Evolutionary conservation across 495 filamentous ascomycete genomes (phyloP).

Genomic region (Cercophora sp.): DNA sequence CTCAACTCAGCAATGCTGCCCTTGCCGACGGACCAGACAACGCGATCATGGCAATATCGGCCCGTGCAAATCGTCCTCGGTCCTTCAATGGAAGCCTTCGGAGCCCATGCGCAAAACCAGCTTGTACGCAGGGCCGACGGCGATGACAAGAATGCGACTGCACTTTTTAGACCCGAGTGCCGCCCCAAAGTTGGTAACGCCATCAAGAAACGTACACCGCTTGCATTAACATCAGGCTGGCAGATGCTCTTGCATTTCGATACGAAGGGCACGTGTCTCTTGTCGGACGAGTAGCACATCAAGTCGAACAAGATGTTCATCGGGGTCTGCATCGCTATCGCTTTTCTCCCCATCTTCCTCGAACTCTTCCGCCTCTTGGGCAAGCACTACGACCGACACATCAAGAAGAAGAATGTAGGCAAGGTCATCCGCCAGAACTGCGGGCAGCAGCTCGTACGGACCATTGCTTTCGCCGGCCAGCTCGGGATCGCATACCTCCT

Average conservation of each 20-base stretch:
- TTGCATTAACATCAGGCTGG: no score
- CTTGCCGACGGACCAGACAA: no score
- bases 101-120: no score
- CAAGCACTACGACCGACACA: slow-evolving; percentile 52
- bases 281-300: slow-evolving; percentile 60
- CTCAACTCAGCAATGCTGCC: no score
- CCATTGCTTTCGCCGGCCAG: slow-evolving; percentile 56
- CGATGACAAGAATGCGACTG: no score
- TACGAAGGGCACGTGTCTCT: slow-evolving; percentile 64
- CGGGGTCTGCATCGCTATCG: slow-evolving; percentile 61
- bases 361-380: slow-evolving; percentile 55
- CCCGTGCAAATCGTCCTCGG: no score
- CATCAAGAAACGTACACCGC: no score
- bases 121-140: no score
- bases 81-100: no score
- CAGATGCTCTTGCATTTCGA: slow-evolving; percentile 72
- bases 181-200: no score
- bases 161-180: no score
- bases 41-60: no score
- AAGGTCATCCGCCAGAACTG: slow-evolving; percentile 38
- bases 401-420: neutral
- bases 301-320: slow-evolving; percentile 57
- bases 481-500: slow-evolving; percentile 63
- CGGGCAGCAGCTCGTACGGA: slow-evolving; percentile 55
- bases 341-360: slow-evolving; percentile 56